Conservation (phyloP, 208 protist species). For the Crithidia mellificae region DNA sequence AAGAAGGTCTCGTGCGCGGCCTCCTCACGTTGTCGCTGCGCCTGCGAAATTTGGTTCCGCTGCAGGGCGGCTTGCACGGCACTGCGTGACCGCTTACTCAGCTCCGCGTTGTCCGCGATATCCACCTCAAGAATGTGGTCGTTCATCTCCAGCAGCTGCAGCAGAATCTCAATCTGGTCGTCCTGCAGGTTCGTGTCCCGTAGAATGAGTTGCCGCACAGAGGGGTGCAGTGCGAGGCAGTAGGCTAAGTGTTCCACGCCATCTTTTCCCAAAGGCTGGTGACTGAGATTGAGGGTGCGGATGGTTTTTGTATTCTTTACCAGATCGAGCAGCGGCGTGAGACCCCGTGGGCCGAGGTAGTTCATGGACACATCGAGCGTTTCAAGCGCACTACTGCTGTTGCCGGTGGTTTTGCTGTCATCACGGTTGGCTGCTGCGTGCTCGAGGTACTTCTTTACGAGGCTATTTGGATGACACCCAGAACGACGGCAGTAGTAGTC, state of each 20-base stretch:
- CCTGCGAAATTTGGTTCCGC: constrained; percentile 16
- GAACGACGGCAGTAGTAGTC: constrained; percentile 79
- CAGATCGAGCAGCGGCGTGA: constrained; percentile 80
- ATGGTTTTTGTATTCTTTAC: constrained; percentile 83
- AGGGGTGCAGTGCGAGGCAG: constrained; percentile 77
- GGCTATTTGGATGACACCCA: constrained; percentile 72
- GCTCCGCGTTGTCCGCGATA: neutral
- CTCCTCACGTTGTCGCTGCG: constrained; percentile 19
- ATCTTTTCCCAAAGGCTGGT: constrained; percentile 71
- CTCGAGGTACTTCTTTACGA: constrained; percentile 54
- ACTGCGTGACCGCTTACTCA: too few species aligned
- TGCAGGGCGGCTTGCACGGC: too few species aligned
- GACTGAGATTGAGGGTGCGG: constrained; percentile 65
- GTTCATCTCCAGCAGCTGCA: constrained; percentile 71
- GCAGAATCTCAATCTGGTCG: constrained; percentile 51
- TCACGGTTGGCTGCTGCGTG: constrained; percentile 11
- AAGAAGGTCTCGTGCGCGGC: constrained; percentile 28
- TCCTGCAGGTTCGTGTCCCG: constrained; percentile 70
- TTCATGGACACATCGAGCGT: constrained; percentile 74
- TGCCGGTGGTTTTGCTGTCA: too few species aligned
- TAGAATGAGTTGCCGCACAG: constrained; percentile 52
- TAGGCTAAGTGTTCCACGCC: constrained; percentile 81
- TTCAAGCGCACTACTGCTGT: constrained; percentile 35
- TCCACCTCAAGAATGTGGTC: constrained; percentile 28
- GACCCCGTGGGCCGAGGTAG: constrained; percentile 81